Evolutionary conservation across 768 basidiomycete species (phyloP), one percentile per base, ranked within the genome.

Genomic region (Collybia nuda): DNA sequence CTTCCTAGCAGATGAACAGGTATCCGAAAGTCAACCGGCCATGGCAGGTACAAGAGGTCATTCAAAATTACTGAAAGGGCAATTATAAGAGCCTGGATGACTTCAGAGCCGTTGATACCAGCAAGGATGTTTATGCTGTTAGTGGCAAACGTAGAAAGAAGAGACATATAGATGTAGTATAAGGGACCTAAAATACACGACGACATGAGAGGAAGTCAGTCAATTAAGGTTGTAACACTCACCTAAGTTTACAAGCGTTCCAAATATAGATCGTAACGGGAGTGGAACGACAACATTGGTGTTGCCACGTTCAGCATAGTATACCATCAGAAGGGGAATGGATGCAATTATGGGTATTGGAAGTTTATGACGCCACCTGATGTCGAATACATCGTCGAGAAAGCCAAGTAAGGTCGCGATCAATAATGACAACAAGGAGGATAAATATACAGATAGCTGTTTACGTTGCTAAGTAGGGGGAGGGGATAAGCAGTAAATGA

Each of bases 71-170:
- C 87, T 0, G 93, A 97, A 8, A 92, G 54, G 2, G 92, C 90
- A 56, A 99, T 98, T 52, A 98, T 83, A 40, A 97, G 73, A 0
- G 95, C 90, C 69, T 99, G 97, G 53, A 85, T 82, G 55, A 90
- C 93, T 76, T 99, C 97, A 4, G 96, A 86, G 9, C 96, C 97
- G 64, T 99, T 98, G 57, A 98, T 90, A 7, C 96, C 97, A 9
- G 97, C 97, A 15, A 98, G 85, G 58, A 99, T 98, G 68, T 99
- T 99, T 77, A 98, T 97, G 66, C 90, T 90, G 70, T 99, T 99
- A 15, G 96, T 98, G 48, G 91, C 84, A 67, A 98, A 99, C 0
- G 94, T 98, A 26, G 95, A 98, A 15, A 99, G 75, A 24, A 98
- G 70, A 4, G 93, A 84, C 91, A 99, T 98, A 73, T 98, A 99